Evolutionary conservation across 257 asterid species (phyloP).

Genomic region (Nicotiana sylvestris): DNA sequence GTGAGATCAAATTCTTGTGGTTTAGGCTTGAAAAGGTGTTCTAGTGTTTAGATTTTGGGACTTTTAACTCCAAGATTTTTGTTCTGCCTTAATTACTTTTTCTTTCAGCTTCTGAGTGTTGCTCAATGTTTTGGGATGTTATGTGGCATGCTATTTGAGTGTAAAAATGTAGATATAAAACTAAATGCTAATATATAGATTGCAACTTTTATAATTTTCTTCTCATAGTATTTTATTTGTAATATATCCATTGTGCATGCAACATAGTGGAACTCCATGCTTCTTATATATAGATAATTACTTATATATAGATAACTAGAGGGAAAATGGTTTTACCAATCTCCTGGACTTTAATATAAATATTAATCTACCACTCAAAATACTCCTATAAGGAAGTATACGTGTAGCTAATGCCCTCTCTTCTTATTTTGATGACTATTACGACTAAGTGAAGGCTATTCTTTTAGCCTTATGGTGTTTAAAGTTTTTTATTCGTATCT

Average conservation of each 20-base stretch:
- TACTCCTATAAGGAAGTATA: not conserved
- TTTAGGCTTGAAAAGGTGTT: conserved; percentile 38
- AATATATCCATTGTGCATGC: not conserved
- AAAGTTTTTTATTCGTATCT: no score
- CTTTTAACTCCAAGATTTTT: conserved; percentile 17
- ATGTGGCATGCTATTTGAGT: conserved; percentile 29
- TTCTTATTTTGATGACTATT: no score
- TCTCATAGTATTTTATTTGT: not conserved
- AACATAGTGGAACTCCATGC: not conserved
- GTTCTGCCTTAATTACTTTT: not conserved
- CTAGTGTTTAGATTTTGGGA: conserved; percentile 20
- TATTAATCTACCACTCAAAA: not conserved
- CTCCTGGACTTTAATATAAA: not conserved
- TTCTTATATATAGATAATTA: not conserved
- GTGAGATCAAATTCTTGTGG: conserved; percentile 42
- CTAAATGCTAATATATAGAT: not conserved
- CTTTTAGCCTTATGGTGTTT: no score
- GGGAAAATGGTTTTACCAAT: not conserved
- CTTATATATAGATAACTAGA: not conserved
- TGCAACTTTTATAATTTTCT: not conserved
- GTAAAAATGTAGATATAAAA: conserved; percentile 24
- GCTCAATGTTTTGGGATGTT: conserved; percentile 37
- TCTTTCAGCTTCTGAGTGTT: conserved; percentile 9
- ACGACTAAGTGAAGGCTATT: no score
- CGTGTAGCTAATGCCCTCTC: not conserved